phyloP scores from a whole-genome alignment of 176 grass and related monocot species.

The Microstegium vimineum region DNA sequence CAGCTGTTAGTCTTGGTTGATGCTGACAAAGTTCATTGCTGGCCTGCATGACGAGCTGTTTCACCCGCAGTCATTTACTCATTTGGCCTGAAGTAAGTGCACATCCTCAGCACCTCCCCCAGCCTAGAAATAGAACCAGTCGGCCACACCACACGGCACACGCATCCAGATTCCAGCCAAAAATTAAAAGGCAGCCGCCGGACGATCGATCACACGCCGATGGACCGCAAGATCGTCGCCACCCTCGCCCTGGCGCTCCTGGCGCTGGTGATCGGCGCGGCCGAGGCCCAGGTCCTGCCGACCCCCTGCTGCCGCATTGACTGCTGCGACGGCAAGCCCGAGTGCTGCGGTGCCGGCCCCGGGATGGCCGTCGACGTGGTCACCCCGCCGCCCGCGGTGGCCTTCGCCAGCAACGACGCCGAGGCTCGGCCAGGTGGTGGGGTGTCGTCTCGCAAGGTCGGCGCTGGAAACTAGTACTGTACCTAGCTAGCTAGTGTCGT shows the following conservation, averaged over 20 bases:
- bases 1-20: too few relatives aligned
- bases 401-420: not conserved
- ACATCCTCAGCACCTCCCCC: too few relatives aligned
- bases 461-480: not conserved
- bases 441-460: slow-evolving; percentile 26
- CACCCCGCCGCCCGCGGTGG: not conserved
- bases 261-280: slow-evolving; percentile 30
- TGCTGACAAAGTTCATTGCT: too few relatives aligned
- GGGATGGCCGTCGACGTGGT: not conserved
- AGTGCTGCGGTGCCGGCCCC: slow-evolving; percentile 28
- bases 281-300: slow-evolving; percentile 36
- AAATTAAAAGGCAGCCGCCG: not conserved
- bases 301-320: slow-evolving; percentile 36
- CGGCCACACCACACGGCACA: too few relatives aligned
- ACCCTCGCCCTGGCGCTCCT: slow-evolving; percentile 27
- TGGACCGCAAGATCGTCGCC: slow-evolving; percentile 9
- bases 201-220: not conserved
- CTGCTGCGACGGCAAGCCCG: slow-evolving; percentile 46
- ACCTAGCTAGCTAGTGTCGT: not conserved
- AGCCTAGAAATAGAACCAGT: too few relatives aligned
- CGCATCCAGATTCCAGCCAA: too few relatives aligned
- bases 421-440: not conserved
- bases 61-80: too few relatives aligned
- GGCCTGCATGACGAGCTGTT: too few relatives aligned
- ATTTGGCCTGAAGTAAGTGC: too few relatives aligned